Evolutionary conservation across 2,329 filamentous ascomycete genomes (phyloP).

Genomic region (Neonectria hederae): DNA sequence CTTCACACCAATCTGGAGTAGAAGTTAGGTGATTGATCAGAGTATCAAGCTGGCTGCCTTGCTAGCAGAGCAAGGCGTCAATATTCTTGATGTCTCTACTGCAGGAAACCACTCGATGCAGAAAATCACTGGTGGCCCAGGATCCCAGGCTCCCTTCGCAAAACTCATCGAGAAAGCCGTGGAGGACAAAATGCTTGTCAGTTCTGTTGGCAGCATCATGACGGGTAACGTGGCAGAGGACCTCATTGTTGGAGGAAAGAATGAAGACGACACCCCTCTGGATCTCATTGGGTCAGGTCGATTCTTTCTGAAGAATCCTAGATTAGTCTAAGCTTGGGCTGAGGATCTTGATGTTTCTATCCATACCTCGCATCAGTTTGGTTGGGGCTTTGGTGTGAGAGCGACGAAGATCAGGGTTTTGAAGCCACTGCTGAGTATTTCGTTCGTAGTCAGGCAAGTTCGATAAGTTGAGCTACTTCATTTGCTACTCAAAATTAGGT

Average conservation of each 20-base stretch:
- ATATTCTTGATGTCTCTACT: constrained; percentile 77
- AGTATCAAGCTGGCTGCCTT: constrained; percentile 69
- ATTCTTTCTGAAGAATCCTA: constrained; percentile 68
- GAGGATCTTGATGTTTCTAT: constrained; percentile 61
- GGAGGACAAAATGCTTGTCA: constrained; percentile 63
- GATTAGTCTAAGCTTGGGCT: constrained; percentile 64
- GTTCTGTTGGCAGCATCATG: constrained; percentile 60
- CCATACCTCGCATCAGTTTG: constrained; percentile 61
- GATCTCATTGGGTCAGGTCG: constrained; percentile 62
- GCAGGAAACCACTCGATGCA: constrained; percentile 71
- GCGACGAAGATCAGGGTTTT: constrained; percentile 25
- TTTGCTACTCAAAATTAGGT: neutral
- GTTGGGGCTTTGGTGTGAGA: constrained; percentile 62
- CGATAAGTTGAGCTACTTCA: neutral
- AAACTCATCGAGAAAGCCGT: constrained; percentile 76
- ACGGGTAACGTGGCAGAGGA: constrained; percentile 57
- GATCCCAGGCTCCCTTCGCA: constrained; percentile 77
- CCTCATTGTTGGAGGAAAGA: constrained; percentile 51
- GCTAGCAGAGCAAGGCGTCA: constrained; percentile 73
- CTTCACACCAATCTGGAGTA: constrained; percentile 68
- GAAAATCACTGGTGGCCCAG: constrained; percentile 67
- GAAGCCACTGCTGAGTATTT: neutral
- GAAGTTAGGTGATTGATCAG: constrained; percentile 75
- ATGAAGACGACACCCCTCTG: constrained; percentile 51
- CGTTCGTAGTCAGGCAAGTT: neutral